Conservation (phyloP, 2,329 filamentous ascomycete species). For the Thelonectria olida region DNA sequence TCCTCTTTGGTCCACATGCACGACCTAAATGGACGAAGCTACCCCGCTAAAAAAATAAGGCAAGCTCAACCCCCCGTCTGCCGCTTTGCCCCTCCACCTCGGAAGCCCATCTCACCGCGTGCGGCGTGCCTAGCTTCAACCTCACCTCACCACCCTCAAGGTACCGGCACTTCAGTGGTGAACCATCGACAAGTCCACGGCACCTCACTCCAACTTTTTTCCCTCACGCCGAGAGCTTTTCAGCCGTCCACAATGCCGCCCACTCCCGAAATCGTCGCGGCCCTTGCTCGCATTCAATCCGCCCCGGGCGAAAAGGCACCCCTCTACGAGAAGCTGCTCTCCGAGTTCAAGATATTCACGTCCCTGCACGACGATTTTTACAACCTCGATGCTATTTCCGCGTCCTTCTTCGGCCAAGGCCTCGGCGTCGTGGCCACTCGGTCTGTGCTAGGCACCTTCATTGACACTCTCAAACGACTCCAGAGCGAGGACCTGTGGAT, state of each 20-base stretch:
- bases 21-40: too few relatives aligned
- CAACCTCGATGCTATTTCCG: slow-evolving; percentile 74
- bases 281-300: slow-evolving; percentile 52
- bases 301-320: slow-evolving; percentile 52
- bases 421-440: slow-evolving; percentile 82
- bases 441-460: slow-evolving; percentile 73
- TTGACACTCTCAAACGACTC: slow-evolving; percentile 68
- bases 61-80: not conserved
- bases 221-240: not conserved
- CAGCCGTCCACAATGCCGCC: slow-evolving; percentile 46
- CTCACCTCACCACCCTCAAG: slow-evolving; percentile 13
- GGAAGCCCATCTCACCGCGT: not conserved
- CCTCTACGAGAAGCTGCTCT: slow-evolving; percentile 57
- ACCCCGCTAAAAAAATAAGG: slow-evolving; percentile 14
- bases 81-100: slow-evolving; percentile 14
- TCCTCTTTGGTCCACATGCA: too few relatives aligned
- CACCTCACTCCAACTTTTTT: slow-evolving; percentile 15
- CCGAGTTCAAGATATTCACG: slow-evolving; percentile 52
- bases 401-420: slow-evolving; percentile 72
- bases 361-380: slow-evolving; percentile 50
- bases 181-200: too few relatives aligned
- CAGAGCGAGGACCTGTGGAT: slow-evolving; percentile 74
- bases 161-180: too few relatives aligned
- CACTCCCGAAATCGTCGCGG: slow-evolving; percentile 52
- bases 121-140: slow-evolving; percentile 10